Evolutionary conservation across 106 monocot genomes (phyloP).

Genomic region (Phalaenopsis equestris): DNA sequence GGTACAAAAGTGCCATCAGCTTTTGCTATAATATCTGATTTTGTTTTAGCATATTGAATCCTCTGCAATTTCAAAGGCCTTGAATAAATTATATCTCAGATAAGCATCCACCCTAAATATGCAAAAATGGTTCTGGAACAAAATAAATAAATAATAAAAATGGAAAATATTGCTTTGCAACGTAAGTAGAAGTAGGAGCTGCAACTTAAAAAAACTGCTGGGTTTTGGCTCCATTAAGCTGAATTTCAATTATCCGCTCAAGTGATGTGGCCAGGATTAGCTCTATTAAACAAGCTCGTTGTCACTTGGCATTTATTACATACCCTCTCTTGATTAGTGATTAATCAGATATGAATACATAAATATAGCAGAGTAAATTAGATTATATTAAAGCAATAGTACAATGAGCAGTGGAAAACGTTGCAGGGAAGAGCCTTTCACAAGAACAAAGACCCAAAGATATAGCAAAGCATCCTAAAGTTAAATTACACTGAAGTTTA

Average conservation of each 20-base stretch:
- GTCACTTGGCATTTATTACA: neutral
- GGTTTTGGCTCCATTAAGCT: neutral
- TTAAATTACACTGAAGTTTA: neutral
- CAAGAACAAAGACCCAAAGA: neutral
- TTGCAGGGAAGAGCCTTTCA: neutral
- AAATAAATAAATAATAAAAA: neutral
- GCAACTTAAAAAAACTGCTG: neutral
- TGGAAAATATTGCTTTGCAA: neutral
- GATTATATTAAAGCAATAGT: neutral
- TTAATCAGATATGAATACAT: neutral
- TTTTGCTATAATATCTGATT: slow-evolving; percentile 92
- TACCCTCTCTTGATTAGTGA: neutral
- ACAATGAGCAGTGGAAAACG: neutral
- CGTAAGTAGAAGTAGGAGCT: neutral
- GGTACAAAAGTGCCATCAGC: slow-evolving; percentile 98
- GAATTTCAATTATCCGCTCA: neutral
- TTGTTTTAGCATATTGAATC: slow-evolving; percentile 97
- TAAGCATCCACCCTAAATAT: neutral
- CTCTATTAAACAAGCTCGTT: neutral
- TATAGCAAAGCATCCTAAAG: neutral
- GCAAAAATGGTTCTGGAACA: neutral
- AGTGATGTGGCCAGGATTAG: neutral
- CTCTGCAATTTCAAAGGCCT: slow-evolving; percentile 34
- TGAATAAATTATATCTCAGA: neutral
- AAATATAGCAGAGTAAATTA: neutral